phyloP scores from a whole-genome alignment of 331 rosid genomes.

The Malus hybrid region DNA sequence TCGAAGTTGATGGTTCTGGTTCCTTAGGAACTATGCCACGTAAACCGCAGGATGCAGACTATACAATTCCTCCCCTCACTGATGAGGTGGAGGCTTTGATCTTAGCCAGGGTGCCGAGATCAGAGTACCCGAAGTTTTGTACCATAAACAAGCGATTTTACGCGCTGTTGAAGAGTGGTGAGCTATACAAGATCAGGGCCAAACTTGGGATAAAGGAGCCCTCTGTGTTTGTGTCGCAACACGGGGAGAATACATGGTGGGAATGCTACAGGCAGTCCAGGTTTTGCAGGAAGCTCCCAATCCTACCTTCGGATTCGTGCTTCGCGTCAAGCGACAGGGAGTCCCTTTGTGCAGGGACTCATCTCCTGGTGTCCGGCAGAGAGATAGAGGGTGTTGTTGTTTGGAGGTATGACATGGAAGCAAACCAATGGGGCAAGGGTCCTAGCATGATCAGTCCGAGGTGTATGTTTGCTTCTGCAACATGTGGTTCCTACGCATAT shows the following conservation, averaged over 20 bases:
- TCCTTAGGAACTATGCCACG: slow-evolving; percentile 17
- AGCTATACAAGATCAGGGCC: slow-evolving; percentile 52
- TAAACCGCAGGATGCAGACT: slow-evolving; percentile 85
- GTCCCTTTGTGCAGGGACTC: slow-evolving; percentile 73
- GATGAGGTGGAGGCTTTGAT: slow-evolving; percentile 67
- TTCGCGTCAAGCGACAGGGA: slow-evolving; percentile 58
- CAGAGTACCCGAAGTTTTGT: slow-evolving; percentile 50
- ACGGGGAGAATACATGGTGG: slow-evolving; percentile 69
- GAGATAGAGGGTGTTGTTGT: slow-evolving; percentile 43
- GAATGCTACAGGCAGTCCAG: slow-evolving; percentile 53
- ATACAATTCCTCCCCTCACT: slow-evolving; percentile 38
- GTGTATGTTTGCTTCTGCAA: slow-evolving; percentile 69
- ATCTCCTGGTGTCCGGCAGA: slow-evolving; percentile 63
- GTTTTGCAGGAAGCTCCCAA: slow-evolving; percentile 47
- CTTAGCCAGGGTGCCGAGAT: slow-evolving; percentile 65
- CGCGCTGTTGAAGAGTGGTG: slow-evolving; percentile 43
- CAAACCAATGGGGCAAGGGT: slow-evolving; percentile 58
- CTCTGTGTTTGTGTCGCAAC: slow-evolving; percentile 63
- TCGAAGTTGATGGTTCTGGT: slow-evolving; percentile 1
- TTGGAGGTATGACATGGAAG: slow-evolving; percentile 51
- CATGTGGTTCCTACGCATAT: slow-evolving; percentile 47
- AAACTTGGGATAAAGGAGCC: slow-evolving; percentile 52
- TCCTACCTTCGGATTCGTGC: slow-evolving; percentile 42
- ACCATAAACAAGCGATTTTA: slow-evolving; percentile 51
- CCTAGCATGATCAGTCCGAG: slow-evolving; percentile 67